Evolutionary conservation across 768 basidiomycete genomes (phyloP), one percentile per base, ranked within the genome.

Genomic region (Termitomyces sp.): DNA sequence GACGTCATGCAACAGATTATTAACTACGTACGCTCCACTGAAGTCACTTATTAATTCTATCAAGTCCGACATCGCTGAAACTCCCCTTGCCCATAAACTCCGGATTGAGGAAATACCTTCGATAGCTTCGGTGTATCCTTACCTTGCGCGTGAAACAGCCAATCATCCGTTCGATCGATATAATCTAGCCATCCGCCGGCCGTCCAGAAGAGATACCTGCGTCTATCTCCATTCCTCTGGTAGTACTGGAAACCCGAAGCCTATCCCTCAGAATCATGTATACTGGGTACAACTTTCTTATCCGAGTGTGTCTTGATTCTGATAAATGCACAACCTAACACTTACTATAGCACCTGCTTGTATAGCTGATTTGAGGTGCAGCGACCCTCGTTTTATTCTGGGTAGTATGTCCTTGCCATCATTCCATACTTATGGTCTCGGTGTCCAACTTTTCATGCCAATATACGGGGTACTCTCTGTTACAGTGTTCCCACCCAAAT

Each of bases 191-290:
- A 36, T 41, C 0, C 46, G 53, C 1, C 55, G 56, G 7, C 59
- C 59, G 48, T 22, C 62, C 51, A 46, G 72, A 29, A 56, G 65
- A 47, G 65, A 72, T 48, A 50, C 63, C 79, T 0, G 46, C 12
- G 4, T 31, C 29, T 47, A 47, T 31, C 29, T 29, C 10, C 46
- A 47, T 26, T 47, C 46, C 78, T 81, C 81, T 3, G 79, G 79
- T 16, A 79, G 78, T 50, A 78, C 79, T 0, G 77, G 79, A 2
- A 70, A 76, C 46, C 78, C 79, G 0, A 80, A 77, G 55, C 62
- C 75, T 8, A 73, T 81, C 46, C 64, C 69, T 2, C 68, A 74
- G 32, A 73, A 69, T 0, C 67, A 72, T 43, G 57, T 63, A 13
- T 67, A 62, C 12, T 46, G 69, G 8, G 32, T 68, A 3, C 68